phyloP scores from a whole-genome alignment of 1,284 basidiomycete species.

The Apiotrichum porosum region DNA sequence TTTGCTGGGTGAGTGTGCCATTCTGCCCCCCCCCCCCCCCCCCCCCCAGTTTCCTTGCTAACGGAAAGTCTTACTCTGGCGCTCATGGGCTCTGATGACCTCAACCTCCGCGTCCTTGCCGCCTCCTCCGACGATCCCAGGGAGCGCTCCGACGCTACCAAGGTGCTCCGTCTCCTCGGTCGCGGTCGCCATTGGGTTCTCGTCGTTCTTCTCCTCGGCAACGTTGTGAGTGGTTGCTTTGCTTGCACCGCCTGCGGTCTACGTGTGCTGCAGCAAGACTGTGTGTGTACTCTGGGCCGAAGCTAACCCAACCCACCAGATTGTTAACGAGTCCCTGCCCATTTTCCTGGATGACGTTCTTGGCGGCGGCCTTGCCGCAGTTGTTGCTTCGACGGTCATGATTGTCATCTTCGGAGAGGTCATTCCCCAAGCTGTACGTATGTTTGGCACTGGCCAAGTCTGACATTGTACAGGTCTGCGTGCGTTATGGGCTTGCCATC shows the following conservation, averaged over 20 bases:
- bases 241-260: not conserved
- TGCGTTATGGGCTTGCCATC: conserved; percentile 83
- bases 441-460: not conserved
- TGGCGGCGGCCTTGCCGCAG: conserved; percentile 74
- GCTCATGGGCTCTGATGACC: conserved; percentile 89
- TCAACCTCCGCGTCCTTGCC: conserved; percentile 80
- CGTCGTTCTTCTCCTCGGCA: conserved; percentile 75
- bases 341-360: conserved; percentile 83
- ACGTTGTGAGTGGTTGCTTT: conserved; percentile 79
- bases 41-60: not conserved
- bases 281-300: not conserved
- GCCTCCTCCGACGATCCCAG: conserved; percentile 67
- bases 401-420: conserved; percentile 73
- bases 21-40: no score
- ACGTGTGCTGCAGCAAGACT: not conserved
- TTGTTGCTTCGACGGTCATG: conserved; percentile 75
- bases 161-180: conserved; percentile 69
- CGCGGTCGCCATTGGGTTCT: conserved; percentile 92
- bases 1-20: conserved; percentile 71
- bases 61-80: conserved; percentile 66
- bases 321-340: conserved; percentile 85
- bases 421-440: conserved; percentile 62
- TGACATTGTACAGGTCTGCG: conserved; percentile 81
- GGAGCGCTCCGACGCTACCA: conserved; percentile 66
- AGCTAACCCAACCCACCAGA: conserved; percentile 48